Evolutionary conservation across 176 grass and related monocot genomes (phyloP), one percentile per base, ranked within the genome.

Genomic region (Phoenix roebelenii): DNA sequence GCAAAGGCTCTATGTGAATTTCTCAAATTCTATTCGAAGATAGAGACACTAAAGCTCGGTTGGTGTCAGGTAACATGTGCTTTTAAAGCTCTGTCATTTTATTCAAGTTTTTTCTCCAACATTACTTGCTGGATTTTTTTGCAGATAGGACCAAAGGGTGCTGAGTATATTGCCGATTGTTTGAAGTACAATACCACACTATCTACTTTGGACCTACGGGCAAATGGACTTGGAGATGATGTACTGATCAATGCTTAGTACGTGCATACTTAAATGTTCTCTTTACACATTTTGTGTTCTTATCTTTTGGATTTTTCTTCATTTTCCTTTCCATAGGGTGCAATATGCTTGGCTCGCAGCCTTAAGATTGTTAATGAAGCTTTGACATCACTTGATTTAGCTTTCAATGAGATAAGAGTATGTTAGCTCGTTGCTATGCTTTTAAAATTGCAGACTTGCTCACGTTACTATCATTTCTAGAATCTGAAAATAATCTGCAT

Each of bases 391-490:
- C 84, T 98, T 76, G 93, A 98, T 69, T 71, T 98, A 50, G 88
- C 88, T 64, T 98, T 98, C 74, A 98, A 98, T 71, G 93, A 98
- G 88, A 98, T 98, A 69, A 78, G 88, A 77, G 93, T 92, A 85
- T 35, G 72, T 16, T 18, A 63, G 69, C 15, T 16, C 35, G 52
- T 24, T 48, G 67, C 15, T 20, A 16, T 22, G 14, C 19, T 44
- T 18, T 77, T 44, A 25, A 53, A 10, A 49, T 53, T 54, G 5
- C 28, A 30, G 28, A 5, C 5, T 30, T 30, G 5, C 28, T 30
- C 1, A 30, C 28, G 6, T 30, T 4, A 0, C 28, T 30, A 30
- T 2, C 35, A 44, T 44, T 9, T 44, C 10, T 14, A 44, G 9
- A 44, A 44, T 44, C 14, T 44, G 7, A 44, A 44, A 44, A 14